Percentiles rank a stretch among this genome's conserved stretches.
These are phyloP conservation scores for Torulaspora franciscae DNA, from an alignment of 805 yeast species.

Conservation along the genomic window DNA sequence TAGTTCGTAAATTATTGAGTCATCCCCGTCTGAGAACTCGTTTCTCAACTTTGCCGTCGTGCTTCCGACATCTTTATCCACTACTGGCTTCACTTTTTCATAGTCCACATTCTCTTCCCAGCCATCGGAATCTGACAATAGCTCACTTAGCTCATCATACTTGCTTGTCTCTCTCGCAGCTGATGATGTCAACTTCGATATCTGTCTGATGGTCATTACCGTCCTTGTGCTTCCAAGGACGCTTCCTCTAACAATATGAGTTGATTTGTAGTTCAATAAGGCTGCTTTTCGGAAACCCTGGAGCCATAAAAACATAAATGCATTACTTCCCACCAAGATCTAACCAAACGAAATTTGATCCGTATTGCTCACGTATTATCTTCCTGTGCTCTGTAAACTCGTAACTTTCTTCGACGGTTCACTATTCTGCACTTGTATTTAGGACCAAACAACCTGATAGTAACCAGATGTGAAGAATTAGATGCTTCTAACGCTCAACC, in stretches of 20 bases:
- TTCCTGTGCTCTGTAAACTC: not conserved
- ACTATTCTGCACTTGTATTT: too few species aligned
- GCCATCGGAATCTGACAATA: constrained; percentile 28
- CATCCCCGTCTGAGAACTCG: constrained; percentile 15
- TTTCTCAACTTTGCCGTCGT: constrained; percentile 1
- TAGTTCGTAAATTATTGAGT: constrained; percentile 12
- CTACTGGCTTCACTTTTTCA: not conserved
- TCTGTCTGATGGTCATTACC: constrained; percentile 8
- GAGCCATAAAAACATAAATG: constrained; percentile 9
- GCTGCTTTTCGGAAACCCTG: constrained; percentile 1
- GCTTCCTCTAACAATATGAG: not conserved
- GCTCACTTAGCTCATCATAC: constrained; percentile 19
- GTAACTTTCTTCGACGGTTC: not conserved
- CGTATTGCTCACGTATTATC: not conserved
- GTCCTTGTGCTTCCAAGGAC: not conserved
- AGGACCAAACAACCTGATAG: too few species aligned
- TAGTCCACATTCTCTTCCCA: constrained; percentile 19
- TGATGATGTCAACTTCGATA: constrained; percentile 5
- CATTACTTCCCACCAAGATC: constrained; percentile 2
- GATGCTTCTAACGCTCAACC: too few species aligned
- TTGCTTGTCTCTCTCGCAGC: constrained; percentile 5
- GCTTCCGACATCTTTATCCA: not conserved
- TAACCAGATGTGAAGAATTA: too few species aligned
- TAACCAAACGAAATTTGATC: not conserved
- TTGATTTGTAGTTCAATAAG: not conserved